Conservation (phyloP, 441 rosid genomes). For the Eutrema salsugineum region DNA sequence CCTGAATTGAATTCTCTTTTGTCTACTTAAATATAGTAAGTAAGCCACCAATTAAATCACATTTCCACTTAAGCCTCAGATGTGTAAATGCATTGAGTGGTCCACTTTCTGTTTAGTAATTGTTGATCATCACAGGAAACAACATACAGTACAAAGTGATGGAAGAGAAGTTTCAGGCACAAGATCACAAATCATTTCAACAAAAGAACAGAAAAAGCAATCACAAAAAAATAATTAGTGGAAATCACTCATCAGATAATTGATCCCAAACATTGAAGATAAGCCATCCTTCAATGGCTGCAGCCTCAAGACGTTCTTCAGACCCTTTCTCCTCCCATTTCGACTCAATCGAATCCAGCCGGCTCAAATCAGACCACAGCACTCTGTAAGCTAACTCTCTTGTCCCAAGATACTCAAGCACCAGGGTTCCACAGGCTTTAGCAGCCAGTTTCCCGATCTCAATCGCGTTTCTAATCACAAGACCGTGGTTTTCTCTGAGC, state of each 20-base stretch:
- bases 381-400: slow-evolving; percentile 29
- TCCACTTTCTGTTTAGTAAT: background rate
- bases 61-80: background rate
- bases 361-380: slow-evolving; percentile 31
- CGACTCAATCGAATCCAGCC: slow-evolving; percentile 25
- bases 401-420: slow-evolving; percentile 31
- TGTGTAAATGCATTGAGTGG: background rate
- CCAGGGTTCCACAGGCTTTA: slow-evolving; percentile 11
- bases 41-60: background rate
- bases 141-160: background rate
- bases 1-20: background rate
- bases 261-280: slow-evolving; percentile 30
- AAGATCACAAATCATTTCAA: background rate
- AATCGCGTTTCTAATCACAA: slow-evolving; percentile 22
- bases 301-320: slow-evolving; percentile 29
- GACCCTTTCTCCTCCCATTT: slow-evolving; percentile 16
- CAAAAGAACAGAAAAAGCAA: background rate
- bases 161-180: background rate
- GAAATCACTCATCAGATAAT: slow-evolving; percentile 1
- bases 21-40: background rate
- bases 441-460: slow-evolving; percentile 27
- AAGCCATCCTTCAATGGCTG: slow-evolving; percentile 34
- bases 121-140: background rate
- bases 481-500: slow-evolving; percentile 27
- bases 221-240: background rate